These are phyloP conservation scores for Micractinium sp. DNA, from an alignment of 139 green algal genomes.

Conservation along the genomic window DNA sequence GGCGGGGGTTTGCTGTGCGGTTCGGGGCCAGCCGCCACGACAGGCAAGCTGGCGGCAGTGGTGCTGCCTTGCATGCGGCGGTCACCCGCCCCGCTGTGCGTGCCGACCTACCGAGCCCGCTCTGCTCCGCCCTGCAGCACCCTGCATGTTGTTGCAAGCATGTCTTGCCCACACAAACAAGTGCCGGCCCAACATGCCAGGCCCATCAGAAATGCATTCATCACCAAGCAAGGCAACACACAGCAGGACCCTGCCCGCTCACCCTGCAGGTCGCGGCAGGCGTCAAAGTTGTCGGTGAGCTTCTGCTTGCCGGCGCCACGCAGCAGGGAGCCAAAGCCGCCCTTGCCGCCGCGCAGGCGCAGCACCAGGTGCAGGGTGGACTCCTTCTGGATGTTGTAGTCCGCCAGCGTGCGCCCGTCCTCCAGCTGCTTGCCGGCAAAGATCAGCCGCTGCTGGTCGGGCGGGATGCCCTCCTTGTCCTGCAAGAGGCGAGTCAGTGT, in stretches of 20 bases:
- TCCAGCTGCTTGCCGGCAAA: slow-evolving; percentile 97
- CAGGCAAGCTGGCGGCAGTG: too few species aligned
- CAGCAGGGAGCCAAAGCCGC: slow-evolving; percentile 94
- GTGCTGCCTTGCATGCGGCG: too few species aligned
- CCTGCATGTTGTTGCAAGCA: too few species aligned
- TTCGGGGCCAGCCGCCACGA: too few species aligned
- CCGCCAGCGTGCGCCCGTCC: slow-evolving; percentile 90
- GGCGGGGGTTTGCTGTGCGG: too few species aligned
- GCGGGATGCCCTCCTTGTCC: slow-evolving; percentile 87
- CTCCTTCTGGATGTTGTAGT: slow-evolving; percentile 97
- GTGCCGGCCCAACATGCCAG: too few species aligned
- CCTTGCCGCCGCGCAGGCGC: slow-evolving; percentile 94
- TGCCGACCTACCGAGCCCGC: too few species aligned
- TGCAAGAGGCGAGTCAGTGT: slow-evolving; percentile 45
- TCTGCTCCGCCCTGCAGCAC: too few species aligned
- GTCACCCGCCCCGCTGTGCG: too few species aligned
- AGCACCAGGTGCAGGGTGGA: slow-evolving; percentile 97
- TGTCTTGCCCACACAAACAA: too few species aligned
- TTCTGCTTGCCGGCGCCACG: slow-evolving; percentile 86
- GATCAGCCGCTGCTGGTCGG: slow-evolving; percentile 95
- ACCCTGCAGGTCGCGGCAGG: slow-evolving; percentile 89
- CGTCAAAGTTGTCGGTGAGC: slow-evolving; percentile 92
- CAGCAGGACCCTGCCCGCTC: background rate
- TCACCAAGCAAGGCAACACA: background rate
- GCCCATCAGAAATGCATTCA: background rate